Base-by-base conservation (phyloP, 2,329 filamentous ascomycete species). In the Lachnellula subtilissima region DNA sequence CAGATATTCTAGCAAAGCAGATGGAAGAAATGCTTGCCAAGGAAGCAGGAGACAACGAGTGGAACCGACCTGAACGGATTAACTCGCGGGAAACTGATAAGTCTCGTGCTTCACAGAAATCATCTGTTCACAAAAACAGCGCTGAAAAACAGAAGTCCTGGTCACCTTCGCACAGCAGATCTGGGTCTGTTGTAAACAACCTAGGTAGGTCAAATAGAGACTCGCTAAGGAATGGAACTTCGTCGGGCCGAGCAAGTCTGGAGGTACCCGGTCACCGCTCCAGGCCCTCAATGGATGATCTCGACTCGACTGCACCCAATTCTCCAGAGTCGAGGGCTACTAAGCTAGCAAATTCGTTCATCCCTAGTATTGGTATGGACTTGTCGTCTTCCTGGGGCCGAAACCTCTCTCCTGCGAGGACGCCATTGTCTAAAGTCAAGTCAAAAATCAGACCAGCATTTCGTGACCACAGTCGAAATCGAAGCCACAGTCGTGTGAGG, bases 301-400 rank as follows among this genome's bases (percentile, higher is more conserved):
- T 72, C 14, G 76, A 70, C 68, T 77, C 57, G 71, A 82, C 64
- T 64, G 74, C 64, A 23, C 67, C 68, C 25, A 69, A 64, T 50
- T 70, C 69, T 32, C 68, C 69, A 12, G 55, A 65, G 43, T 36
- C 55, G 1, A 64, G 58, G 52, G 60, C 66, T 15, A 53, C 55
- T 8, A 65, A 53, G 36, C 22, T 60, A 6, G 40, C 57, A 15
- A 61, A 65, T 56, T 71, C 73, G 1, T 76, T 80, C 35, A 78
- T 86, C 51, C 82, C 83, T 4, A 79, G 78, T 12, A 81, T 86
- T 57, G 80, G 80, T 22, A 78, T 82, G 61, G 85, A 88, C 55
- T 69, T 87, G 8, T 88, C 87, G 3, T 81, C 85, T 1, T 75
- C 78, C 3, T 76, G 76, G 7, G 90, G 85, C 64, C 80, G 87